These are phyloP conservation scores for Diplodia intermedia DNA, from an alignment of 2,329 filamentous ascomycete species.

Conservation along the genomic window DNA sequence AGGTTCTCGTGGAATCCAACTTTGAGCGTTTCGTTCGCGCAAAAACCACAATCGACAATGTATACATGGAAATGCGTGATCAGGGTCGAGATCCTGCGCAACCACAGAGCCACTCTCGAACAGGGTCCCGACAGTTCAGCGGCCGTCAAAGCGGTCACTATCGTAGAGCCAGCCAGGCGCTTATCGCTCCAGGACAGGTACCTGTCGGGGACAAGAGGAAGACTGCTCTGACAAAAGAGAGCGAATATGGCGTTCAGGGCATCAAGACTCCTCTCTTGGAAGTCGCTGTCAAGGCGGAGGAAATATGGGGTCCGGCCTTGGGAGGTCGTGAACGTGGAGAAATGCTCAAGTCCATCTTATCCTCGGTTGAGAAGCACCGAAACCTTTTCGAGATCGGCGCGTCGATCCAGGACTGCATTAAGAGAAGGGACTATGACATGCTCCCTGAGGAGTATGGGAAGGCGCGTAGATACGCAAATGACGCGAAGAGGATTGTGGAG, in stretches of 20 bases:
- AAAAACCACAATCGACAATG: slow-evolving; percentile 97
- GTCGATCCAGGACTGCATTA: slow-evolving; percentile 81
- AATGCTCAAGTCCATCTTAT: slow-evolving; percentile 77
- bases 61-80: slow-evolving; percentile 92
- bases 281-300: slow-evolving; percentile 91
- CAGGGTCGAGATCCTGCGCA: slow-evolving; percentile 65
- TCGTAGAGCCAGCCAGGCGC: slow-evolving; percentile 55
- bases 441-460: slow-evolving; percentile 85
- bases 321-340: slow-evolving; percentile 92
- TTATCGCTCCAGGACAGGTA: slow-evolving; percentile 44
- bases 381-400: slow-evolving; percentile 83
- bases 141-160: slow-evolving; percentile 50
- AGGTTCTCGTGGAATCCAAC: slow-evolving; percentile 95
- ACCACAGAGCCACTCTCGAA: slow-evolving; percentile 44
- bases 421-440: slow-evolving; percentile 86
- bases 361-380: slow-evolving; percentile 77
- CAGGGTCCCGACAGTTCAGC: slow-evolving; percentile 66
- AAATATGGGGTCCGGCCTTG: slow-evolving; percentile 94
- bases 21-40: slow-evolving; percentile 98
- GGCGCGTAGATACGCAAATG: slow-evolving; percentile 81
- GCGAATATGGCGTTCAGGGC: slow-evolving; percentile 54
- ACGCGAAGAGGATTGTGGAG: slow-evolving; percentile 73
- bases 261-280: slow-evolving; percentile 90
- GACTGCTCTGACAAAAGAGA: slow-evolving; percentile 90
- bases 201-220: slow-evolving; percentile 70